These are phyloP conservation scores for Rubia tinctorum DNA, from an alignment of 305 asterid species.

Conservation along the genomic window DNA sequence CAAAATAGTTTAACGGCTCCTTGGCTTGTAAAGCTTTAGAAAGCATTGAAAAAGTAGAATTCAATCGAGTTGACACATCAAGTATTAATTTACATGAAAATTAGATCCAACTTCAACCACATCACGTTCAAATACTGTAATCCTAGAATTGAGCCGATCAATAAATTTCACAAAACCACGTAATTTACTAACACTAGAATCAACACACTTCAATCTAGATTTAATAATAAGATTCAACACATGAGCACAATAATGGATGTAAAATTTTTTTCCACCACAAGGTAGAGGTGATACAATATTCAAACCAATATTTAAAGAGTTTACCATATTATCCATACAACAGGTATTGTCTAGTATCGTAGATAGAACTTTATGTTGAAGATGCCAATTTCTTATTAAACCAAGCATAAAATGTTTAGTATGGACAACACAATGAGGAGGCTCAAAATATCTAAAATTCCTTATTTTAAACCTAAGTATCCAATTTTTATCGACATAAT, in stretches of 20 bases:
- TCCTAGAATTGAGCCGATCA: neutral
- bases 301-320: too few species aligned
- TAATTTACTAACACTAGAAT: neutral
- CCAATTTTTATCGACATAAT: too few species aligned
- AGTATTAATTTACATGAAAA: too few species aligned
- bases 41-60: neutral
- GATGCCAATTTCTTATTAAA: neutral
- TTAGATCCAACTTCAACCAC: neutral
- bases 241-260: neutral
- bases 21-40: neutral
- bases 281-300: neutral
- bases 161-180: neutral
- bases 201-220: neutral
- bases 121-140: neutral
- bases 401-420: too few species aligned
- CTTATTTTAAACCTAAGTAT: too few species aligned
- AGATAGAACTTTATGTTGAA: neutral
- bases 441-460: too few species aligned
- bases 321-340: neutral
- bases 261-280: neutral
- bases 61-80: neutral
- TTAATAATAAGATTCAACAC: neutral
- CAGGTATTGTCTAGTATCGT: neutral
- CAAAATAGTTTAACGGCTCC: neutral
- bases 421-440: too few species aligned